phyloP scores from a whole-genome alignment of 2,329 filamentous ascomycete genomes.

The Macrophomina pseudophaseolina region DNA sequence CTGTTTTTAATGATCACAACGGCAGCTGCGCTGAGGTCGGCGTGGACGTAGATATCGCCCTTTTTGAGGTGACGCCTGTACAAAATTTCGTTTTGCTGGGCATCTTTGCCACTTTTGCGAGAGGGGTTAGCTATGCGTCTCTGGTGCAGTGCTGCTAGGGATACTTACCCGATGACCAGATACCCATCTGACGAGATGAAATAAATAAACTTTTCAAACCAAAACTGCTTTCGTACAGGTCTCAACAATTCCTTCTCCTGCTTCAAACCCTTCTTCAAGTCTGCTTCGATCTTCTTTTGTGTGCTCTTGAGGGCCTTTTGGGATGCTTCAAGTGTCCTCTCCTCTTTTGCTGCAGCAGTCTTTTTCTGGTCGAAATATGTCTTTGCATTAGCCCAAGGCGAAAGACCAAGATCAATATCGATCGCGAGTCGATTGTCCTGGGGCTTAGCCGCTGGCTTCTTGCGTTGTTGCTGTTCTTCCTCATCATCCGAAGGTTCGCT shows the following conservation, averaged over 20 bases:
- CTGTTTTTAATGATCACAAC: constrained; percentile 93
- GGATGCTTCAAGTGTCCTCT: constrained; percentile 83
- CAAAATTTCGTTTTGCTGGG: constrained; percentile 88
- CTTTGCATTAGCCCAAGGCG: constrained; percentile 86
- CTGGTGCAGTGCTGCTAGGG: neutral
- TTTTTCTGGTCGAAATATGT: constrained; percentile 93
- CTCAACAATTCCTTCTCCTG: constrained; percentile 88
- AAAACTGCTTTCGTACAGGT: constrained; percentile 80
- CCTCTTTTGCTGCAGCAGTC: constrained; percentile 80
- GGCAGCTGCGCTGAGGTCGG: constrained; percentile 82
- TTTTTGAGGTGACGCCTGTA: constrained; percentile 85
- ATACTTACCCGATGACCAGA: constrained; percentile 70
- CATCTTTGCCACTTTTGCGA: constrained; percentile 69
- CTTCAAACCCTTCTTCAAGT: constrained; percentile 86
- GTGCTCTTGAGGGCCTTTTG: constrained; percentile 84
- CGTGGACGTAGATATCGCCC: constrained; percentile 90
- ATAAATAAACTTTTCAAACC: constrained; percentile 98
- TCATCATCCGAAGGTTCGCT: constrained; percentile 48
- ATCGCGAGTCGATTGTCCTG: constrained; percentile 64
- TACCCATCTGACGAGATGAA: constrained; percentile 97
- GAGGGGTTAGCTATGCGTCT: neutral
- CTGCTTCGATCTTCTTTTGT: constrained; percentile 83
- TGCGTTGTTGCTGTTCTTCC: constrained; percentile 42
- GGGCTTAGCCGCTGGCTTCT: constrained; percentile 31
- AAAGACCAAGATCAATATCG: constrained; percentile 82